Percentiles rank a stretch among this genome's conserved stretches.
Evolutionary conservation across 306 rosid genomes (phyloP).

Genomic region (Fragaria vesca): DNA sequence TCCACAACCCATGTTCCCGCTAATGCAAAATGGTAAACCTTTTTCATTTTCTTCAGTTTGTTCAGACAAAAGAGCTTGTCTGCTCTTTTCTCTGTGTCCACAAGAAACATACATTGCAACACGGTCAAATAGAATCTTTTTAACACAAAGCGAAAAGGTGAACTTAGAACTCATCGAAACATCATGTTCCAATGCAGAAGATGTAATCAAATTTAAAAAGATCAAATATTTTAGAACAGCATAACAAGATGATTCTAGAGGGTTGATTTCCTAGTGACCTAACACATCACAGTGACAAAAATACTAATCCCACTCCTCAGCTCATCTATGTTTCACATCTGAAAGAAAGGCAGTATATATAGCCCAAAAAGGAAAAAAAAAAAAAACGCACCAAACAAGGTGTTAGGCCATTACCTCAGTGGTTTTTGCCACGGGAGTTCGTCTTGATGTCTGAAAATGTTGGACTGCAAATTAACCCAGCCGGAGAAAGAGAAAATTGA

Average conservation of each 20-base stretch:
- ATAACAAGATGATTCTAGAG: background rate
- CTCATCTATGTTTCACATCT: background rate
- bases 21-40: background rate
- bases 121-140: background rate
- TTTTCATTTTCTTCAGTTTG: background rate
- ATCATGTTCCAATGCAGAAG: background rate
- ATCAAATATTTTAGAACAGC: background rate
- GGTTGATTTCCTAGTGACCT: constrained; percentile 4
- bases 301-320: background rate
- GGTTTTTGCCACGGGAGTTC: constrained; percentile 35
- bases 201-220: background rate
- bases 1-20: background rate
- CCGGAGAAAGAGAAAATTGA: constrained; percentile 30
- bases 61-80: background rate
- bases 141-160: background rate
- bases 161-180: background rate
- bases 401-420: constrained; percentile 46
- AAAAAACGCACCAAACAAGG: background rate
- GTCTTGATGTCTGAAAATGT: constrained; percentile 35
- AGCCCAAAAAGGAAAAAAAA: background rate
- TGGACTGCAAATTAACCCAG: constrained; percentile 36
- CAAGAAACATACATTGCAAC: background rate
- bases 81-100: background rate
- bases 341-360: background rate
- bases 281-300: background rate